phyloP scores from a whole-genome alignment of 306 rosid genomes.

The Medicago lupulina region DNA sequence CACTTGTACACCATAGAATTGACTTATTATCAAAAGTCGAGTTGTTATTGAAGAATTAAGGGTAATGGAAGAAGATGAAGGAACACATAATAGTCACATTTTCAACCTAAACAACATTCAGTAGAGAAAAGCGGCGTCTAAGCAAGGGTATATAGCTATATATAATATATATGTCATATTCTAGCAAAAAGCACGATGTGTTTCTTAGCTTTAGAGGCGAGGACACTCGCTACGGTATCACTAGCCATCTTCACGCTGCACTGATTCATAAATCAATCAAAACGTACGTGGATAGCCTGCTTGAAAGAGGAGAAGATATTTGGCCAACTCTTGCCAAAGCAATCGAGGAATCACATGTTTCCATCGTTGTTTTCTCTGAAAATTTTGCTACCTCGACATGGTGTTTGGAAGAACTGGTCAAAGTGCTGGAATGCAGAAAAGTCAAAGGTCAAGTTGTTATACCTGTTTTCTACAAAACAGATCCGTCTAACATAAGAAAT shows the following conservation, averaged over 20 bases:
- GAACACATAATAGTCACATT: too few species aligned
- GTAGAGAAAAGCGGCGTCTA: too few species aligned
- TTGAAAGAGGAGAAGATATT: background rate
- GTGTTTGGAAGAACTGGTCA: slow-evolving; percentile 21
- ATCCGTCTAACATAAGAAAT: slow-evolving; percentile 7
- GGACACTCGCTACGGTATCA: slow-evolving; percentile 19
- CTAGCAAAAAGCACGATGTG: background rate
- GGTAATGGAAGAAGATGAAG: too few species aligned
- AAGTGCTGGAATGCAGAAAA: slow-evolving; percentile 12
- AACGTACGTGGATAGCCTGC: slow-evolving; percentile 8
- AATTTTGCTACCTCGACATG: slow-evolving; percentile 19
- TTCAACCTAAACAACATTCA: too few species aligned
- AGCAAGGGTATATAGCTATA: too few species aligned
- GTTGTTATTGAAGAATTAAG: too few species aligned
- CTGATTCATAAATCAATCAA: background rate
- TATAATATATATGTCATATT: background rate
- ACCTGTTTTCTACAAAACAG: slow-evolving; percentile 27
- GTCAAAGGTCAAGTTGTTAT: slow-evolving; percentile 7
- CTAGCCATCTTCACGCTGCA: background rate
- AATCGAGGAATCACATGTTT: background rate
- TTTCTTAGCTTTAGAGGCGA: slow-evolving; percentile 29
- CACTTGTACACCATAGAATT: too few species aligned
- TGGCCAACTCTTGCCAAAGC: background rate
- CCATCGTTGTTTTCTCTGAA: slow-evolving; percentile 14
- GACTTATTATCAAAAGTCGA: too few species aligned